phyloP scores from a whole-genome alignment of 352 stramenopile species.

The Phytophthora uliginosa region DNA sequence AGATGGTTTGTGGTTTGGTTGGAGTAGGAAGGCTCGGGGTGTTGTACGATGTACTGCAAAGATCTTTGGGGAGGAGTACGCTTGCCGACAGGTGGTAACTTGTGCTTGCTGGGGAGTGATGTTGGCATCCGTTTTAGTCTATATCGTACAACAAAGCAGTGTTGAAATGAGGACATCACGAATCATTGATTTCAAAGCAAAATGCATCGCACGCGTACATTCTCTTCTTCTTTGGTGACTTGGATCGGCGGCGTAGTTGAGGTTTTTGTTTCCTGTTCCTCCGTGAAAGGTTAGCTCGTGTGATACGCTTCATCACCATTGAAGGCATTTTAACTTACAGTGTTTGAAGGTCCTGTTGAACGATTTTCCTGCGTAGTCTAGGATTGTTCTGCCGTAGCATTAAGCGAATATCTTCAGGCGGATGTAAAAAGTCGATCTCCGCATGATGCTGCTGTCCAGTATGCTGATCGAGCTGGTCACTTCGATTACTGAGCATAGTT shows the following conservation, averaged over 20 bases:
- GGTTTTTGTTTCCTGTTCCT: slow-evolving; percentile 27
- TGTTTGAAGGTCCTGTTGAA: slow-evolving; percentile 22
- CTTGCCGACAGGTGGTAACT: slow-evolving; percentile 39
- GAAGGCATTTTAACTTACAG: slow-evolving; percentile 25
- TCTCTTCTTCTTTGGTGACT: slow-evolving; percentile 30
- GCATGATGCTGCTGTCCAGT: slow-evolving; percentile 1
- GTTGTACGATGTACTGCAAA: slow-evolving; percentile 33
- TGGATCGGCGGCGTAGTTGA: slow-evolving; percentile 15
- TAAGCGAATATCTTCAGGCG: background rate
- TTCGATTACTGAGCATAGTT: background rate
- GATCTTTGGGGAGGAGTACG: slow-evolving; percentile 16
- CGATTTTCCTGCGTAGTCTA: slow-evolving; percentile 7
- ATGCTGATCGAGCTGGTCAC: background rate
- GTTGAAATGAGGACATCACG: background rate
- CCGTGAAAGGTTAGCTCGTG: background rate
- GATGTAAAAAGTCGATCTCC: slow-evolving; percentile 3
- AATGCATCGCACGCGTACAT: slow-evolving; percentile 21
- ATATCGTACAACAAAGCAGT: background rate
- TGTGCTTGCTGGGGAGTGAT: slow-evolving; percentile 21
- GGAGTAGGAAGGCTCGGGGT: slow-evolving; percentile 12
- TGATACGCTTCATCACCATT: background rate
- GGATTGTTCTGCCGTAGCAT: slow-evolving; percentile 11
- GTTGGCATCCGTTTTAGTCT: slow-evolving; percentile 17
- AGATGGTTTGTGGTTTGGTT: slow-evolving; percentile 25
- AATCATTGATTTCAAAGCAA: background rate